These are phyloP conservation scores for Candolleomyces eurysporus DNA, from an alignment of 768 basidiomycete genomes.

Conservation along the genomic window DNA sequence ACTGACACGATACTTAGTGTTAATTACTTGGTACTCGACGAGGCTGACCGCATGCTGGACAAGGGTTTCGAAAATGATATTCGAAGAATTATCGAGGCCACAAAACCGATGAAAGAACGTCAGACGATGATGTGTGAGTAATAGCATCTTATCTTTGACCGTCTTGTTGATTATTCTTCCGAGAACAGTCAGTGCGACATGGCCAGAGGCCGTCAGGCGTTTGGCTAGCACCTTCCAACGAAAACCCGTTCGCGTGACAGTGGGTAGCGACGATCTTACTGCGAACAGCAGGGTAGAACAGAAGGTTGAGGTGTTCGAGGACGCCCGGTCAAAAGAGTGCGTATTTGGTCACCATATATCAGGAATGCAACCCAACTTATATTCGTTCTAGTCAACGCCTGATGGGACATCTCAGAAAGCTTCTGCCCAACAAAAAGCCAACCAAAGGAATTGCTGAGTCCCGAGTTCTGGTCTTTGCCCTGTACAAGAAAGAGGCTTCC, in stretches of 20 bases:
- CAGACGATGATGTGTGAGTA: constrained; percentile 94
- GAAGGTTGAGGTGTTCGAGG: constrained; percentile 87
- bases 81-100: constrained; percentile 77
- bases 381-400: constrained; percentile 52
- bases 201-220: constrained; percentile 92
- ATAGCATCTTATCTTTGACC: constrained; percentile 2
- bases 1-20: constrained; percentile 48
- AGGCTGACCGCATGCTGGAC: constrained; percentile 98
- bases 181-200: constrained; percentile 87
- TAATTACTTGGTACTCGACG: constrained; percentile 90
- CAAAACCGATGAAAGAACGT: constrained; percentile 63
- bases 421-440: constrained; percentile 63
- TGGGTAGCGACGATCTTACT: constrained; percentile 92
- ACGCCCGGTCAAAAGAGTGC: constrained; percentile 83
- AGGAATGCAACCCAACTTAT: neutral
- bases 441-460: constrained; percentile 38
- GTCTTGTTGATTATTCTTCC: neutral
- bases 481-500: constrained; percentile 97
- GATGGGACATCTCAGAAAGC: constrained; percentile 48
- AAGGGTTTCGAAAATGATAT: constrained; percentile 99
- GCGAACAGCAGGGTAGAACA: constrained; percentile 96
- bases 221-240: constrained; percentile 87
- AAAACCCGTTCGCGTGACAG: constrained; percentile 85
- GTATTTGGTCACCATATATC: constrained; percentile 21
- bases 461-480: constrained; percentile 86